A percentile compares a stretch with the other conserved stretches of the same genome.
These are phyloP conservation scores for Kazachstania sp. DNA, from an alignment of 1,139 yeast species.

Conservation along the genomic window DNA sequence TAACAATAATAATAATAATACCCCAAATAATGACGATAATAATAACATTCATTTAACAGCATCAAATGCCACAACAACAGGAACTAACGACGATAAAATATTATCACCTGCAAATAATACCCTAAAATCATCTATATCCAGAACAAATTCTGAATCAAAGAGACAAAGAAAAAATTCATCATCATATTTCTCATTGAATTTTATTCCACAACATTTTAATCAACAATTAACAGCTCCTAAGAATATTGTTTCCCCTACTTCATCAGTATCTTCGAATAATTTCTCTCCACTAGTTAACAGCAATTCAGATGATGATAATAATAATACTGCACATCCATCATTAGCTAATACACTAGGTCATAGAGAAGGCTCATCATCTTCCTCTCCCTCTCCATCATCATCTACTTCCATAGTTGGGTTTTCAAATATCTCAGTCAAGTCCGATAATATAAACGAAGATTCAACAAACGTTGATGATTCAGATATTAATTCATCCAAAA, in stretches of 20 bases:
- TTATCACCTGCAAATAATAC: not conserved
- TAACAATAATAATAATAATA: not conserved
- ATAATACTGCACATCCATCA: no score
- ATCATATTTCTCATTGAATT: not conserved
- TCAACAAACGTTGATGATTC: no score
- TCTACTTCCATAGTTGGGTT: no score
- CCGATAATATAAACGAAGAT: no score
- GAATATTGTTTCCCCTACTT: not conserved
- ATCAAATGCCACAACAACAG: not conserved
- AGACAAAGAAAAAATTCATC: constrained; percentile 2
- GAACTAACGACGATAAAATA: not conserved
- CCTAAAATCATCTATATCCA: not conserved
- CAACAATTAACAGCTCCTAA: not conserved
- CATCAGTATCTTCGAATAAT: not conserved
- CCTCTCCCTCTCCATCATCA: not conserved
- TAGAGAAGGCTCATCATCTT: not conserved
- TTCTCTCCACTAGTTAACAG: not conserved
- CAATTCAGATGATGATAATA: not conserved
- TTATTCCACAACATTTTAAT: not conserved
- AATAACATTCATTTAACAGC: constrained; percentile 1
- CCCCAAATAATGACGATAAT: not conserved
- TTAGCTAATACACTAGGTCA: no score
- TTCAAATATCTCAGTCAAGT: no score
- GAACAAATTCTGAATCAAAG: not conserved
- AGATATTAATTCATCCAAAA: not conserved